Evolutionary conservation across 129 eudicot species (phyloP).

Genomic region (Chrysanthemum lavandulifolium): DNA sequence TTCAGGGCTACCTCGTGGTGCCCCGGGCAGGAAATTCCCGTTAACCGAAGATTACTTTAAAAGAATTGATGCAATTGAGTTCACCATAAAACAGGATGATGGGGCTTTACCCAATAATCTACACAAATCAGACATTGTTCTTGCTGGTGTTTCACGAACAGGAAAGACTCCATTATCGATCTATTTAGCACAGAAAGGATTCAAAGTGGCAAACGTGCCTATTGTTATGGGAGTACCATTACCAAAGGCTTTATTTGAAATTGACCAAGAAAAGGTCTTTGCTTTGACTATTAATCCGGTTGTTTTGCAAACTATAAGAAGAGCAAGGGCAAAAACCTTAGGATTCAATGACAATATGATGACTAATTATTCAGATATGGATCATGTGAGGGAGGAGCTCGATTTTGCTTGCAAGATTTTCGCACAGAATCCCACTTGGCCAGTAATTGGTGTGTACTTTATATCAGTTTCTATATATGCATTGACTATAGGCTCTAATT

Average conservation of each 20-base stretch:
- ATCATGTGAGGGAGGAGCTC: constrained; percentile 61
- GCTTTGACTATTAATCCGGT: constrained; percentile 82
- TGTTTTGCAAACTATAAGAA: constrained; percentile 75
- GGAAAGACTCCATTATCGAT: constrained; percentile 93
- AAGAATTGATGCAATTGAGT: constrained; percentile 91
- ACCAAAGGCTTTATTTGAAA: constrained; percentile 67
- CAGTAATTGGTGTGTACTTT: constrained; percentile 67
- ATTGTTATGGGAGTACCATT: constrained; percentile 67
- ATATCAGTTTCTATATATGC: constrained; percentile 9
- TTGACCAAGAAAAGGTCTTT: constrained; percentile 78
- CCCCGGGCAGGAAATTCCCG: constrained; percentile 62
- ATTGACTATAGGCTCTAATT: neutral
- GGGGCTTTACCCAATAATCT: constrained; percentile 86
- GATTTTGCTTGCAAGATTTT: constrained; percentile 70
- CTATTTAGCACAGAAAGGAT: constrained; percentile 87
- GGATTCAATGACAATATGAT: constrained; percentile 52
- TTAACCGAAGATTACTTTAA: constrained; percentile 74
- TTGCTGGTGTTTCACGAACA: constrained; percentile 87
- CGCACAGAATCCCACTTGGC: constrained; percentile 86
- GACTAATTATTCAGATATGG: constrained; percentile 77
- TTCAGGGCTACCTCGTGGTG: constrained; percentile 91
- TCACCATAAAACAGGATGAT: constrained; percentile 94
- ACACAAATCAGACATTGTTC: constrained; percentile 72
- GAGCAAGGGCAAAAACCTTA: constrained; percentile 77
- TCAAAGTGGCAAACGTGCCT: constrained; percentile 92